These are phyloP conservation scores for Chenopodium album DNA, from an alignment of 148 eudicot species.

Conservation along the genomic window DNA sequence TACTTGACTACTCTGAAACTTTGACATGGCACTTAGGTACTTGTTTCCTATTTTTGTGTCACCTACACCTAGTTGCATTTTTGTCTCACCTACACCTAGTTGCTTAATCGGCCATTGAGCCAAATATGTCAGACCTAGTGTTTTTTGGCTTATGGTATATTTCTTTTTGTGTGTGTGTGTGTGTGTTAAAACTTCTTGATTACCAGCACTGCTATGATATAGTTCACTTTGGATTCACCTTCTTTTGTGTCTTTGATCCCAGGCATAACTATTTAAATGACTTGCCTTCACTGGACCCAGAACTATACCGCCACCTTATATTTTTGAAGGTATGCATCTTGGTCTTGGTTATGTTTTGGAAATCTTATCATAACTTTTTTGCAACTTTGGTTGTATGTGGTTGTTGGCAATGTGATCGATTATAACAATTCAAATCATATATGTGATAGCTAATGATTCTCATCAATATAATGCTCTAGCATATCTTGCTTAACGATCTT, in stretches of 20 bases:
- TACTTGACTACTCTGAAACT: neutral
- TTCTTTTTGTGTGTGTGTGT: neutral
- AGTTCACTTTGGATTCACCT: neutral
- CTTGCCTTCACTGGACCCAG: slow-evolving; percentile 96
- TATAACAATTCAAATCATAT: neutral
- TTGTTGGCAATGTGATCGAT: neutral
- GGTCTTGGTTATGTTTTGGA: neutral
- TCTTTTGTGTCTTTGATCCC: slow-evolving; percentile 10
- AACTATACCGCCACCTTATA: slow-evolving; percentile 90
- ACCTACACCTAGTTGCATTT: neutral
- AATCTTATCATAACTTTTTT: neutral
- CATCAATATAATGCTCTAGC: neutral
- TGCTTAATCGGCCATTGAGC: neutral
- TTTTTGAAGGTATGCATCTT: slow-evolving; percentile 67
- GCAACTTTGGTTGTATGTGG: neutral
- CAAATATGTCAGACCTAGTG: neutral
- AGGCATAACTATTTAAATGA: slow-evolving; percentile 95
- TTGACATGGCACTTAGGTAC: neutral
- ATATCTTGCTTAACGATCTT: neutral
- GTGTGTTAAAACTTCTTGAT: neutral
- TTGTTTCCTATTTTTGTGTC: neutral
- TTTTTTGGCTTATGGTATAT: neutral
- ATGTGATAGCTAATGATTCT: slow-evolving; percentile 3
- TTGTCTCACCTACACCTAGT: neutral
- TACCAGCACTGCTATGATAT: neutral